Evolutionary conservation across 148 eudicot species (phyloP), one percentile per base, ranked within the genome.

Genomic region (Pouteria glomerata): DNA sequence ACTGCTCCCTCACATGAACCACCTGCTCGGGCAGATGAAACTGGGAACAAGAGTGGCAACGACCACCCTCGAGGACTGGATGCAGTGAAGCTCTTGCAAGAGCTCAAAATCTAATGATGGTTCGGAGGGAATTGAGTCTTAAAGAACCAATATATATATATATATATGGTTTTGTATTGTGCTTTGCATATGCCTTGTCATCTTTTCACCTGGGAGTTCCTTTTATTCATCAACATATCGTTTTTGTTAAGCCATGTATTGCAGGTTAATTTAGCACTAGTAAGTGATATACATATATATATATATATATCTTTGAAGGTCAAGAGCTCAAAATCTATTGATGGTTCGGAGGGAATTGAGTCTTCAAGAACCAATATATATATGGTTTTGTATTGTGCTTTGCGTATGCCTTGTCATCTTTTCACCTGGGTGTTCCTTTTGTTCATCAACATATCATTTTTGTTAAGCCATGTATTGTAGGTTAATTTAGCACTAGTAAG

Each of bases 81-180:
- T 41, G 86, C 75, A n/a, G 62, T 72, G 67, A 83, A 78, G 66
- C 76, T 78, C 74, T 77, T 87, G 81, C 84, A 84, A 57, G 80
- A 79, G 79, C 91, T 91, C 52, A 71, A 85, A 73, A 75, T 91
- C 45, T 89, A 76, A 66, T 10, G 41, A 19, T 66, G 41, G 65
- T 66, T n/a, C 55, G 77, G 73, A 70, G 30, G 66, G 52, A 67
- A 76, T 74, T 72, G 73, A 75, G 71, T 73, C 74, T 26, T 21
- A 52, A 61, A 73, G 76, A 76, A 71, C 77, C 65, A 33, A 61
- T 66, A 30, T 47, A 24, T 52, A 64, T 68, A 61, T 60, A 65
- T 72, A 57, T 23, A 66, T 76, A 57, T 47, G 5, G 2, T 47
- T 11, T 48, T 31, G 39, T 1, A 41, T 66, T 66, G n/a, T 31